Conservation (phyloP, 2,329 filamentous ascomycete species). For the Ophiobolus disseminans region DNA sequence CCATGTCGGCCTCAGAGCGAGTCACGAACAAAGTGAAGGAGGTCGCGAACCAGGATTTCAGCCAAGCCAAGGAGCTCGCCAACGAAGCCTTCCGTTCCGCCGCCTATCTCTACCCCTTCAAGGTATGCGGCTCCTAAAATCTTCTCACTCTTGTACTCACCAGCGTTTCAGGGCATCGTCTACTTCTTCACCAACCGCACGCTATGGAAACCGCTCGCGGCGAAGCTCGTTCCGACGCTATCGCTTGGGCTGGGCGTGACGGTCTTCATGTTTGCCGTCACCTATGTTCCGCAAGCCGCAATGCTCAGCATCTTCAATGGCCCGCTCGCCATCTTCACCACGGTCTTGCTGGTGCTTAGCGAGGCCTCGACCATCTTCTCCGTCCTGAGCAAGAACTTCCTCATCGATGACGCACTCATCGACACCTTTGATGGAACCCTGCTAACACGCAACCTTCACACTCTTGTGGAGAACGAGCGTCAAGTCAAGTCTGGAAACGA, state of each 20-base stretch:
- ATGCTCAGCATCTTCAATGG: conserved; percentile 85
- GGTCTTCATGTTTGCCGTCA: conserved; percentile 82
- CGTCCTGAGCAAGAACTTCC: conserved; percentile 70
- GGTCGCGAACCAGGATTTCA: conserved; percentile 72
- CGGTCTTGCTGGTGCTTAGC: conserved; percentile 68
- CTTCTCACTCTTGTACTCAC: conserved; percentile 7
- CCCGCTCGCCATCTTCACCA: conserved; percentile 76
- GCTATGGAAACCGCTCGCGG: conserved; percentile 66
- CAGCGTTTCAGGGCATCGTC: conserved; percentile 60
- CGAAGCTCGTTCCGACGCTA: conserved; percentile 67
- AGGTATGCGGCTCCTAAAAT: conserved; percentile 53
- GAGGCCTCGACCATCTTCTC: conserved; percentile 59
- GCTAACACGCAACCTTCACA: conserved; percentile 60
- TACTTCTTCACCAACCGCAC: conserved; percentile 65
- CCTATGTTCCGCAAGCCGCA: conserved; percentile 84
- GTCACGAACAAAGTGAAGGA: conserved; percentile 62
- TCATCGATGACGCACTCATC: conserved; percentile 81
- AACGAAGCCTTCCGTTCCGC: conserved; percentile 75
- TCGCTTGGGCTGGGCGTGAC: conserved; percentile 76
- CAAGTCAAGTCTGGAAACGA: conserved; percentile 68
- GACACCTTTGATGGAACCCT: conserved; percentile 86
- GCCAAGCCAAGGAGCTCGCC: conserved; percentile 68
- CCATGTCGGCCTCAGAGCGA: conserved; percentile 25
- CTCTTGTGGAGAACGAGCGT: conserved; percentile 75
- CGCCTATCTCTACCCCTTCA: conserved; percentile 87